Conservation (phyloP, 2,329 filamentous ascomycete species). For the Diaporthe australafricana region DNA sequence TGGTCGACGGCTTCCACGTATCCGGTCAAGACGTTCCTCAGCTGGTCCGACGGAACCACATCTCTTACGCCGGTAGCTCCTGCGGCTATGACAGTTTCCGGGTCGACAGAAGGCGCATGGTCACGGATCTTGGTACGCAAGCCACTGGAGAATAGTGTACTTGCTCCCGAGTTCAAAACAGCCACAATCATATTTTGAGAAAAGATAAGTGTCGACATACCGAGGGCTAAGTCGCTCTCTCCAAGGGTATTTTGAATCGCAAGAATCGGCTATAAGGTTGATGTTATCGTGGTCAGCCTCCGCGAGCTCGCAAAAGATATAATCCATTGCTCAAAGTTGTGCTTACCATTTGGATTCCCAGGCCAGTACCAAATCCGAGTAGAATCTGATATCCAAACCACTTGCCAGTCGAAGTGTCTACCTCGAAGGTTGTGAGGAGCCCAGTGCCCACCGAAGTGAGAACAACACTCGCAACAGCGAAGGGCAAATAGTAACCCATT, state of each 20-base stretch:
- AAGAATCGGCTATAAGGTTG: neutral
- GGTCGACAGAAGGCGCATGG: neutral
- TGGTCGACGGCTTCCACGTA: neutral
- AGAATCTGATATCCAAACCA: conserved; percentile 24
- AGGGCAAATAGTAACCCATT: neutral
- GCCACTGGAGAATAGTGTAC: neutral
- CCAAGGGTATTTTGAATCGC: neutral
- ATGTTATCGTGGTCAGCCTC: neutral
- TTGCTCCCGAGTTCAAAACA: neutral
- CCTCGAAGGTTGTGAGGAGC: conserved; percentile 1
- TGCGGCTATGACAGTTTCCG: neutral
- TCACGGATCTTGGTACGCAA: neutral
- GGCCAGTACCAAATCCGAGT: conserved; percentile 4
- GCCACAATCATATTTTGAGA: neutral
- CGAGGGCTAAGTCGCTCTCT: neutral
- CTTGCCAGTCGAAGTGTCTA: neutral
- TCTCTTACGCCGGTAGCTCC: neutral
- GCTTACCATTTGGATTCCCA: conserved; percentile 22
- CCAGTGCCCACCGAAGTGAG: neutral
- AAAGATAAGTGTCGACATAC: conserved; percentile 7
- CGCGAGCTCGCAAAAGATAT: neutral
- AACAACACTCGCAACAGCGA: neutral
- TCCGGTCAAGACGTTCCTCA: neutral
- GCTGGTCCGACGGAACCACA: neutral
- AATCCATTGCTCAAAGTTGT: neutral